Evolutionary conservation across 192 early-diverging fungal species (phyloP), one percentile per base, ranked within the genome.

Genomic region (Coemansia sp.): DNA sequence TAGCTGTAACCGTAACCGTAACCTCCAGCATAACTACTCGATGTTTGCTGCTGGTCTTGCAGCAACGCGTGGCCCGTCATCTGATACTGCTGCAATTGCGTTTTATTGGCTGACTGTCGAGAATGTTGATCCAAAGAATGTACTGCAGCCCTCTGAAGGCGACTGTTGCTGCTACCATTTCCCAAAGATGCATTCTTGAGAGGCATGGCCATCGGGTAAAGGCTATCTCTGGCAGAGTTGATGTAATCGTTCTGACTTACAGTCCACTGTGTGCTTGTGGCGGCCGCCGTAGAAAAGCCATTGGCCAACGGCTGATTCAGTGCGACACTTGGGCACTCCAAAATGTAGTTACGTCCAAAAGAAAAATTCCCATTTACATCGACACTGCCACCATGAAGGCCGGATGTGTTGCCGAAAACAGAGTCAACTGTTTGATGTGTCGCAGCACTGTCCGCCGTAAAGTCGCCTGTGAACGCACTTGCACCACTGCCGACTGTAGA

Each of bases 161-260:
- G 40, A n/a, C 33, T 46, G 14, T n/a, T n/a, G n/a, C n/a, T n/a
- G n/a, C n/a, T n/a, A n/a, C n/a, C n/a, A n/a, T n/a, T n/a, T n/a
- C n/a, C n/a, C n/a, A 50, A 19, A 4, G 52, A 15, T 10, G 49
- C 10, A 4, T n/a, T 40, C 10, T 26, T 37, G 19, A 64, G 28
- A 8, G 69, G 48, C 20, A 72, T 23, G n/a, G 45, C 42, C 70
- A 73, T 73, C 4, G 70, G 70, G 22, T 73, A 60, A 13, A 73
- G 33, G 19, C 35, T 50, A 23, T 58, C 63, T 24, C 34, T 64
- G 4, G 40, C 29, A 9, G 53, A 41, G 26, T 42, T 43, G 22
- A 64, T 9, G 5, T 60, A 32, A 6, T 54, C 49, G 32, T 40
- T 43, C n/a, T 41, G 0, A 4, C 39, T 26, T 23, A 51, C 19